Evolutionary conservation across 2,329 filamentous ascomycete genomes (phyloP), one percentile per base, ranked within the genome.

Genomic region (Plenodomus lindquistii): DNA sequence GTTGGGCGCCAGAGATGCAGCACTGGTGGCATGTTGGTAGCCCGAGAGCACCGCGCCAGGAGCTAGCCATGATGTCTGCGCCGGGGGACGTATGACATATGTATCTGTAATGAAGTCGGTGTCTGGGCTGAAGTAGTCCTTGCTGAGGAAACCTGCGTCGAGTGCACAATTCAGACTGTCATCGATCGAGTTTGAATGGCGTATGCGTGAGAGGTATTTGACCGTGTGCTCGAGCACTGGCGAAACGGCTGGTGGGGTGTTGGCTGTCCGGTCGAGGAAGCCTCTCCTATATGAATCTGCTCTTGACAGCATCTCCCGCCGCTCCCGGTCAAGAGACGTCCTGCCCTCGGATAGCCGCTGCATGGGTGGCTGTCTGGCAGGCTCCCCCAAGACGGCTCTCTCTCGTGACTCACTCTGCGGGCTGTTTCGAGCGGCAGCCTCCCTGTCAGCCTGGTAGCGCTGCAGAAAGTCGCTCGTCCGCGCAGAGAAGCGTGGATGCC

Each of bases 11-110:
- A 56, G 59, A 2, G 67, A 61, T 2, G 67, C 61, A 17, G 71
- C 59, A 16, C 65, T 72, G 8, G 74, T 76, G 17, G 84, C 84
- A 60, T 83, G 80, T 63, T 88, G 85, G 20, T 77, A 81, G 2
- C 85, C 85, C 11, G 79, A 78, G 54, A 86, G 85, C 0, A 83
- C 75, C 43, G 81, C 78, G 17, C 85, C 85, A 5, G 82, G 79
- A 42, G 80, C 77, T 10, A 88, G 70, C 83, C 84, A 87, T 7
- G 84, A 86, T 40, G 79, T 84, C 43, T 77, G 71, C 2, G 69
- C 60, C n/a, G 82, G 79, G 2, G 78, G 76, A 2, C 76, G 72
- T 15, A 85, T 74, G 22, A 71, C 75, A 17, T 69, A 66, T 15
- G 81, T 77, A 57, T 85, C 78, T 20, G 84, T 74, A 36, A 86